A percentile compares a stretch with the other conserved stretches of the same genome.
Conservation (phyloP, 306 rosid species). For the Senna tora region DNA sequence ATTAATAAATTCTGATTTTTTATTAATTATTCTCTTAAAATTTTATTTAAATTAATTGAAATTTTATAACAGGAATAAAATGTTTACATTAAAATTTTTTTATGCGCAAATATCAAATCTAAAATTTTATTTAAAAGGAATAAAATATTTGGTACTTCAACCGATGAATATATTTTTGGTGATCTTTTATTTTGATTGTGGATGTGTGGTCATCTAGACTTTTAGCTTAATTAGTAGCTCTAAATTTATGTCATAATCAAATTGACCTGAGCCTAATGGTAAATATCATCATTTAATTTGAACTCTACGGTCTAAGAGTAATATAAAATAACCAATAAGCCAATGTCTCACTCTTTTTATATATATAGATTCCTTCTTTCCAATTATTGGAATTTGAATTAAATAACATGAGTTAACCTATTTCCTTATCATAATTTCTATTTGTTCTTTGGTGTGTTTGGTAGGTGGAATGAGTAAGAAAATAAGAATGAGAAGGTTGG, state of each 20-base stretch:
- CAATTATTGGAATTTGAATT: not conserved
- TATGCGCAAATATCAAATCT: too few relatives aligned
- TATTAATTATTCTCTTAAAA: too few relatives aligned
- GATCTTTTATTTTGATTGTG: not conserved
- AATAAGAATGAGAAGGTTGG: too few relatives aligned
- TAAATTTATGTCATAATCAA: slow-evolving; percentile 3
- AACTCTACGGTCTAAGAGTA: not conserved
- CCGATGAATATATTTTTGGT: too few relatives aligned
- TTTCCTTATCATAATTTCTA: not conserved
- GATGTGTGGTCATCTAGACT: not conserved
- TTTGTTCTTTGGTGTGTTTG: not conserved
- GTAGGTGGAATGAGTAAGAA: too few relatives aligned
- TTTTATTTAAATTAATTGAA: too few relatives aligned
- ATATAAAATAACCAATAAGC: not conserved
- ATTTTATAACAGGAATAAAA: too few relatives aligned
- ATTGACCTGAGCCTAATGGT: not conserved
- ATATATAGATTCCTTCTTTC: not conserved
- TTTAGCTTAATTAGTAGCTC: slow-evolving; percentile 6
- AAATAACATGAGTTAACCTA: not conserved
- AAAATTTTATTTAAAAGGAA: too few relatives aligned
- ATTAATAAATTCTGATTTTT: too few relatives aligned
- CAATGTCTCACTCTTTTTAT: not conserved
- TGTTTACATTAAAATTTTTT: too few relatives aligned
- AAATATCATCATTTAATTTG: not conserved
- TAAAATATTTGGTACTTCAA: too few relatives aligned